phyloP scores from a whole-genome alignment of 352 stramenopile species.

The Globisporangium takayamanum region DNA sequence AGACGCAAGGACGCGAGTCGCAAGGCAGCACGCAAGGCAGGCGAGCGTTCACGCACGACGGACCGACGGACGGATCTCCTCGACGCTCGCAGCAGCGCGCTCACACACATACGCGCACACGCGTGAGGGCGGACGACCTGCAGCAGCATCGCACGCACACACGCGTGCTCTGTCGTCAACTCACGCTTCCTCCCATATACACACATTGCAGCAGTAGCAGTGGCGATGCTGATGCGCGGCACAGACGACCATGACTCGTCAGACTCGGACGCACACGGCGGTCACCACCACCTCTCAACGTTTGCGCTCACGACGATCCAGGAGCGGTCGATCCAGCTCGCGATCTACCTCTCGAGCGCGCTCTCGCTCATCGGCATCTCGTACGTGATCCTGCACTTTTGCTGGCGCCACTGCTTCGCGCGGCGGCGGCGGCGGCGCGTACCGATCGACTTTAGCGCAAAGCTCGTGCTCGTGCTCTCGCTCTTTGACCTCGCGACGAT shows the following conservation, averaged over 20 bases:
- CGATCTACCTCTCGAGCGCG: slow-evolving; percentile 34
- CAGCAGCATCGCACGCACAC: not conserved
- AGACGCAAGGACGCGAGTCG: no score
- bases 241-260: not conserved
- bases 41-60: no score
- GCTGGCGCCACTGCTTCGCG: slow-evolving; percentile 29
- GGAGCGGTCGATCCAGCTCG: slow-evolving; percentile 30
- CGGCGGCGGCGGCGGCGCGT: slow-evolving; percentile 8
- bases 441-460: slow-evolving; percentile 58
- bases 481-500: slow-evolving; percentile 62
- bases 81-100: no score
- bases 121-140: no score
- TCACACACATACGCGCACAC: no score
- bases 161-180: not conserved
- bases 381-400: slow-evolving; percentile 63
- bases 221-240: not conserved
- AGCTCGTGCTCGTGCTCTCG: slow-evolving; percentile 63
- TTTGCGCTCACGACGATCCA: slow-evolving; percentile 20
- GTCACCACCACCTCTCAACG: not conserved
- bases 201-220: not conserved
- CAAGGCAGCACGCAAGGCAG: no score
- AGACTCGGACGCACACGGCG: slow-evolving; percentile 8
- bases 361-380: slow-evolving; percentile 53
- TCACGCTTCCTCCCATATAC: not conserved
- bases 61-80: no score